Base-by-base conservation (phyloP, 208 protist species). In the Acanthamoeba quina region DNA sequence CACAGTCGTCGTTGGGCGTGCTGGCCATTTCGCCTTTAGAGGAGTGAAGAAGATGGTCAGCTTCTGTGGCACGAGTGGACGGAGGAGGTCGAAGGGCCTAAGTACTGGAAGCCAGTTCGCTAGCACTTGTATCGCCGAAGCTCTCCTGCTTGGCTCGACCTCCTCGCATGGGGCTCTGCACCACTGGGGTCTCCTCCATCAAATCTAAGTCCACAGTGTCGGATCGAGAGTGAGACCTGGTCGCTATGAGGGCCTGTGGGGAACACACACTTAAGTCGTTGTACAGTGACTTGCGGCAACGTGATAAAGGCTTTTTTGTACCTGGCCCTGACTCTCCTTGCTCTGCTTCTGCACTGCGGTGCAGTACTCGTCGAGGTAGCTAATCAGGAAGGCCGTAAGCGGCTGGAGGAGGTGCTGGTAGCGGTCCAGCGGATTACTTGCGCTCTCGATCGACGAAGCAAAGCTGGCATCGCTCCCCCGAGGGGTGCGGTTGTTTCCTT, bases 1-100 rank as follows among this genome's bases (percentile, higher is more conserved):
- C 70, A 26, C 70, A 78, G 37, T 78, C 70, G n/a, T 78, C 70
- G 11, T 78, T 29, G 13, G 70, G 70, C 70, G 70, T 78, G 37
- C 37, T 78, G 29, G 70, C 70, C 11, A 78, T 47, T 44, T 78
- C 70, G n/a, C 70, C 70, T 78, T 24, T 0, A 34, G 5, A 66
- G 24, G 4, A 0, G 26, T 29, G 15, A 24, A 21, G 24, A 58
- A 15, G 54, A 24, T 58, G 5, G 3, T 72, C 15, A 15, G 64
- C 31, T 72, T 72, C 31, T 3, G 26, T 24, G 31, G n/a, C 54
- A 58, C 17, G 70, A 78, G 15, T 37, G 37, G 37, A 21, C 4
- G 70, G 31, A 31, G 66, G 66, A 37, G 34, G 34, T 37, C 34
- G 5, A 26, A 26, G 13, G n/a, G 15, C 21, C 17, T 19, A 44